Conservation (phyloP, 768 basidiomycete genomes). For the Calocera viscosa region DNA sequence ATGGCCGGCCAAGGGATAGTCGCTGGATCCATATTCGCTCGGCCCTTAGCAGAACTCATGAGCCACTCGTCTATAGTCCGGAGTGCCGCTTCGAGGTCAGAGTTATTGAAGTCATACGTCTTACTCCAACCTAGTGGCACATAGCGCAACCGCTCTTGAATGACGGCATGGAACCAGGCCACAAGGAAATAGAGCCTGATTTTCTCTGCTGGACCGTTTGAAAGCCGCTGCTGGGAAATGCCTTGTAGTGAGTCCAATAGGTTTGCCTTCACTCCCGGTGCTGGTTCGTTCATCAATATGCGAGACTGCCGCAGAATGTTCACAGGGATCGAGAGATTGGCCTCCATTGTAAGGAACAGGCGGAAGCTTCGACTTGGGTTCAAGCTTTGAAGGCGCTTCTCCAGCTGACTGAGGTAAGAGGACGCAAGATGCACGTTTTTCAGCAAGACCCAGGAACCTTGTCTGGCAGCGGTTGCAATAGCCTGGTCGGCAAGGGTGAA, state of each 20-base stretch:
- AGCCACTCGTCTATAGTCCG: constrained; percentile 89
- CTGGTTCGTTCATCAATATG: constrained; percentile 96
- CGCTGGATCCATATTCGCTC: constrained; percentile 83
- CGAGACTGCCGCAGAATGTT: constrained; percentile 94
- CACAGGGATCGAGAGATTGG: constrained; percentile 85
- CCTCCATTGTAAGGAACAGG: constrained; percentile 96
- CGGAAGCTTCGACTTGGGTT: constrained; percentile 86
- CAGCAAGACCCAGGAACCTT: constrained; percentile 90
- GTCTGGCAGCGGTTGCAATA: constrained; percentile 79
- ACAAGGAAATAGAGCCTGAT: constrained; percentile 86
- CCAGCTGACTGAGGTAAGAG: constrained; percentile 87
- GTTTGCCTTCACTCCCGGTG: constrained; percentile 93
- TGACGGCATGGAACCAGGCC: constrained; percentile 97
- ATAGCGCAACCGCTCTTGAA: constrained; percentile 93
- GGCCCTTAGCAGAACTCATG: constrained; percentile 62
- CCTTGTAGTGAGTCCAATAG: constrained; percentile 75
- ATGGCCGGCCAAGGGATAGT: constrained; percentile 91
- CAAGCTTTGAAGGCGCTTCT: constrained; percentile 90
- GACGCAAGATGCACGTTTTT: constrained; percentile 97
- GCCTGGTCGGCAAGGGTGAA: constrained; percentile 92
- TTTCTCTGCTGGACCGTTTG: constrained; percentile 86
- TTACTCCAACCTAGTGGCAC: constrained; percentile 95
- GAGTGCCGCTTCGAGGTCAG: constrained; percentile 88
- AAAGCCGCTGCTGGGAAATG: constrained; percentile 56
- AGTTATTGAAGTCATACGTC: constrained; percentile 97